A percentile compares a stretch with the other conserved stretches of the same genome.
These are phyloP conservation scores for Perkinsus olseni DNA, from an alignment of 169 alveolate genomes.

Conservation along the genomic window DNA sequence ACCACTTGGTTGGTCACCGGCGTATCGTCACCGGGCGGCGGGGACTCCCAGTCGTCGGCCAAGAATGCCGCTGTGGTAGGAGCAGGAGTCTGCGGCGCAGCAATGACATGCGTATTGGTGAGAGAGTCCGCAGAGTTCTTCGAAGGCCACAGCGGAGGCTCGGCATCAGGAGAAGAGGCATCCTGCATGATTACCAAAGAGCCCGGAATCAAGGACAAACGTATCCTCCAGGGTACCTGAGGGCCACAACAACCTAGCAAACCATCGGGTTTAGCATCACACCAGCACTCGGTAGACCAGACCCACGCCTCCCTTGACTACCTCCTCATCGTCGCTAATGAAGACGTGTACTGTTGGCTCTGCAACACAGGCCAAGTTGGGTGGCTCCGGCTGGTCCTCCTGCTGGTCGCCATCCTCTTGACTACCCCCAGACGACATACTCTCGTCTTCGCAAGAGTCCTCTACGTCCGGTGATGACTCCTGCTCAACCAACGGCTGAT, in stretches of 20 bases:
- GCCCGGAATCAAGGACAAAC: background rate
- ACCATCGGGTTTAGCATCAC: background rate
- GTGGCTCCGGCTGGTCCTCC: background rate
- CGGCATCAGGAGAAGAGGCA: background rate
- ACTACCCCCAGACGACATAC: background rate
- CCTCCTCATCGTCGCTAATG: background rate
- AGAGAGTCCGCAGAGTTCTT: background rate
- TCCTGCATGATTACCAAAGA: background rate
- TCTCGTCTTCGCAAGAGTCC: background rate
- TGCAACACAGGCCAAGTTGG: background rate
- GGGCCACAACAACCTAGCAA: background rate
- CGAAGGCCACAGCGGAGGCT: background rate
- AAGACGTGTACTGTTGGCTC: background rate
- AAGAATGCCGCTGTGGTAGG: background rate
- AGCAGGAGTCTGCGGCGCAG: background rate
- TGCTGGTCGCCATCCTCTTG: background rate
- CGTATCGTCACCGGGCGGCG: background rate
- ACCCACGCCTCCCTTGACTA: background rate
- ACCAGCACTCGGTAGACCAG: no score
- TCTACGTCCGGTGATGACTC: background rate
- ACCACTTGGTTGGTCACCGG: background rate
- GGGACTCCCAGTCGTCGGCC: background rate
- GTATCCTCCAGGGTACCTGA: background rate
- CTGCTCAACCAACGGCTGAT: background rate
- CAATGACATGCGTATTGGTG: background rate